Evolutionary conservation across 148 eudicot genomes (phyloP), one percentile per base, ranked within the genome.

Genomic region (Rhododendron griersonianum): DNA sequence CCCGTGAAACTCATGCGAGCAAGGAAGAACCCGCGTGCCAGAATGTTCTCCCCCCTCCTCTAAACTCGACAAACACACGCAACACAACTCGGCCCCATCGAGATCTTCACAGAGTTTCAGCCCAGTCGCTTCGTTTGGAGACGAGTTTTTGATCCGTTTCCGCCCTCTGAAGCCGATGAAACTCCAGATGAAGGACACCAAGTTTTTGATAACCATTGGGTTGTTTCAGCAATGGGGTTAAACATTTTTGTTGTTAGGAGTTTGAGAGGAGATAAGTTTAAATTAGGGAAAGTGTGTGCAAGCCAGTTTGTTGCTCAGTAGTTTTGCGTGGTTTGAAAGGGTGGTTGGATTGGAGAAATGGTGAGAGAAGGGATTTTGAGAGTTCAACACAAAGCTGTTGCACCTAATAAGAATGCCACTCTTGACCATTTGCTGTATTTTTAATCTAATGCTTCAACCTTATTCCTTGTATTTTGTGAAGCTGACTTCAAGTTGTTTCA

Each of bases 11-110:
- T 89, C 93, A 63, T 95, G 97, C 65, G 44, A 81, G 81, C 98
- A 96, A 23, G 94, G 95, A 41, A 95, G 93, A 39, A 89, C 88
- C 2, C 90, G 84, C 15, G 85, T 81, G 13, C 85, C 89, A 15
- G 83, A 88, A 37, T 78, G 91, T 7, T 81, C 92, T 61, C 84
- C 86, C 81, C 84, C 86, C 81, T 88, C 90, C 53, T 81, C 45
- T 78, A 96, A 71, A 53, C 87, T 91, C 21, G 94, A 93, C 86
- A 96, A 87, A 86, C 99, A 95, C 5, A 96, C 96, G 39, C 93
- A 91, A 18, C 98, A 95, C 23, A 84, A 16, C 50, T 90, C 89
- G 44, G 44, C 45, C 55, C 83, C 86, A 41, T 89, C 87, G 35
- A 30, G 8, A 19, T 13, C 25, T 82, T 37, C 82, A n/a, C 83